Conservation (phyloP, 345 rosid genomes). For the Citrus australasica region DNA sequence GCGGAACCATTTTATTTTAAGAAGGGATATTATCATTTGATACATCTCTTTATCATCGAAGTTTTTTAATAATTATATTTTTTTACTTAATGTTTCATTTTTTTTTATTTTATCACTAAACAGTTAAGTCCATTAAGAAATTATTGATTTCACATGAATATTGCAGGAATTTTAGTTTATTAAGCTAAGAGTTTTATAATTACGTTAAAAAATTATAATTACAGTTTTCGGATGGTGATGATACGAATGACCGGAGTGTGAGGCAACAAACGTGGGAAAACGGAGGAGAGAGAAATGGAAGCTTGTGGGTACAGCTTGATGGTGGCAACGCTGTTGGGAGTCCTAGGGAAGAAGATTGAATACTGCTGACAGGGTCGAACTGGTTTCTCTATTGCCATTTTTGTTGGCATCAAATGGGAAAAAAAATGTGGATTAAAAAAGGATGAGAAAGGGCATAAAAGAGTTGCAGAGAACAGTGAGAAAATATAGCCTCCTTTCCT, state of each 20-base stretch:
- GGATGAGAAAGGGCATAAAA: no score
- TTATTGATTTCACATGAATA: no score
- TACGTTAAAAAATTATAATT: no score
- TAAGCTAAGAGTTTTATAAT: no score
- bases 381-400: neutral
- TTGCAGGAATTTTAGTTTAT: no score
- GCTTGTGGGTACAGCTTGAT: constrained; percentile 62
- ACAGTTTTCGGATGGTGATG: constrained; percentile 65
- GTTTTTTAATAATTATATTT: no score
- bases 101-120: no score
- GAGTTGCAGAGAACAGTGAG: neutral
- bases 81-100: no score
- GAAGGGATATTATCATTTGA: no score
- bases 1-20: no score
- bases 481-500: constrained; percentile 2
- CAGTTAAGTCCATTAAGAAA: no score
- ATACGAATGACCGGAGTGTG: constrained; percentile 50
- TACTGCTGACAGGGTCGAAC: neutral
- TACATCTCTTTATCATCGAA: no score
- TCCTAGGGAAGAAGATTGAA: constrained; percentile 45
- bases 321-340: constrained; percentile 38
- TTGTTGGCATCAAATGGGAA: neutral
- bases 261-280: constrained; percentile 66
- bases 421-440: neutral
- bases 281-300: constrained; percentile 57